Conservation (phyloP, 495 filamentous ascomycete species). For the Cladorrhinum samala region DNA sequence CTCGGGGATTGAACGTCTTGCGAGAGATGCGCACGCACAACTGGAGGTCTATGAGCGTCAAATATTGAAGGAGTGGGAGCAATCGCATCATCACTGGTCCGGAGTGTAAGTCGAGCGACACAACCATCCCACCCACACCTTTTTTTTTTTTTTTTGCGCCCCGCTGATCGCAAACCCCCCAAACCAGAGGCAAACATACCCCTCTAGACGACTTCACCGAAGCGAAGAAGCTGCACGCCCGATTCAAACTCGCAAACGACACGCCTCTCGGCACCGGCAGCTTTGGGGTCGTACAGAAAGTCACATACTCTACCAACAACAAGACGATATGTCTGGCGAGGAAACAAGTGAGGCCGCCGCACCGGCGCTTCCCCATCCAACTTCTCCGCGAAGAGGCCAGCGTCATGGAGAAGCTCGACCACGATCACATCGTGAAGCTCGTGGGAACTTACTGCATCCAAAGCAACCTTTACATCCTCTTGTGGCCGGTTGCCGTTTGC, state of each 20-base stretch:
- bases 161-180: constrained; percentile 6
- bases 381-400: constrained; percentile 34
- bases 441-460: constrained; percentile 36
- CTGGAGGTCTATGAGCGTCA: constrained; percentile 26
- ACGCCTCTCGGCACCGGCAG: constrained; percentile 24
- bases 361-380: constrained; percentile 22
- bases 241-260: constrained; percentile 22
- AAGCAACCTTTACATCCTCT: constrained; percentile 31
- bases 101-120: constrained; percentile 30
- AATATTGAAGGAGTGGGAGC: constrained; percentile 29
- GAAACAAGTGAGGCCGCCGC: constrained; percentile 21
- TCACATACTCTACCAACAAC: constrained; percentile 24
- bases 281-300: constrained; percentile 34
- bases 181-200: constrained; percentile 28
- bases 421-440: constrained; percentile 38
- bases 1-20: constrained; percentile 24
- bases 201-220: constrained; percentile 24
- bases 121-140: no score
- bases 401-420: constrained; percentile 38
- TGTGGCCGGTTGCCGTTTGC: constrained; percentile 39
- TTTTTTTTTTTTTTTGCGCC: background rate
- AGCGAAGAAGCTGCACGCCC: constrained; percentile 27
- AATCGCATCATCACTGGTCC: constrained; percentile 26
- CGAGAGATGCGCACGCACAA: constrained; percentile 11
- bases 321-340: constrained; percentile 28